Base-by-base conservation (phyloP, 495 filamentous ascomycete genomes). In the Xylaria bambusicola region DNA sequence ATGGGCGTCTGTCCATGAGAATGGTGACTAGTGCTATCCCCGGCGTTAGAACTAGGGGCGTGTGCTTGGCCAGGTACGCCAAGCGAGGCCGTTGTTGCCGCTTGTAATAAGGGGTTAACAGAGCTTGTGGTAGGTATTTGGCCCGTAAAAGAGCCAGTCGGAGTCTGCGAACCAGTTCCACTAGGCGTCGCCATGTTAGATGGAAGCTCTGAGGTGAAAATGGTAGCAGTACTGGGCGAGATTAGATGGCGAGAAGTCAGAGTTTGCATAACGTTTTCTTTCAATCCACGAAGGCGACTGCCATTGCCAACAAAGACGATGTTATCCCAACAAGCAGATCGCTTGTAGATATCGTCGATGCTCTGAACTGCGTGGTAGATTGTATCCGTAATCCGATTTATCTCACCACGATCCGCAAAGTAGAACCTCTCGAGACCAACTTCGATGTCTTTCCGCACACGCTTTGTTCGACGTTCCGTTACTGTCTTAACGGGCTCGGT, bases 131-230 rank as follows among this genome's bases (percentile, higher is more conserved):
- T 75, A 27, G 80, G 72, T 31, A 76, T 69, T 62, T 75, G 77
- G 38, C 84, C 84, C 20, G 84, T 77, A 50, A 84, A 87, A 7
- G 85, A 88, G 24, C 76, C 73, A 26, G 80, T 84, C 0, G 94
- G 94, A 0, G 94, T 98, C 70, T 92, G 93, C 18, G 93, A 87
- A 17, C 94, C 94, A 0, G 94, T 98, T 6, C 90, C 92, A 36
- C 86, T 80, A 10, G 94, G 94, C 0, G 94, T 98, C 44, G 88
- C 89, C 68, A 96, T 82, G 72, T 92, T 91, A 0, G 90, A 94
- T 18, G 92, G 92, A 33, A 98, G 84, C 73, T 98, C 94, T 45
- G 90, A 95, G 35, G 91, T 96, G 80, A 98, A 98, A 66, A 98
- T 98, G 35, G 92, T 97, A 21, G 88, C 92, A 2, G 86, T 86